A percentile compares a stretch with the other conserved stretches of the same genome.
Conservation (phyloP, 176 grass and related monocot species). For the Thalia dealbata region DNA sequence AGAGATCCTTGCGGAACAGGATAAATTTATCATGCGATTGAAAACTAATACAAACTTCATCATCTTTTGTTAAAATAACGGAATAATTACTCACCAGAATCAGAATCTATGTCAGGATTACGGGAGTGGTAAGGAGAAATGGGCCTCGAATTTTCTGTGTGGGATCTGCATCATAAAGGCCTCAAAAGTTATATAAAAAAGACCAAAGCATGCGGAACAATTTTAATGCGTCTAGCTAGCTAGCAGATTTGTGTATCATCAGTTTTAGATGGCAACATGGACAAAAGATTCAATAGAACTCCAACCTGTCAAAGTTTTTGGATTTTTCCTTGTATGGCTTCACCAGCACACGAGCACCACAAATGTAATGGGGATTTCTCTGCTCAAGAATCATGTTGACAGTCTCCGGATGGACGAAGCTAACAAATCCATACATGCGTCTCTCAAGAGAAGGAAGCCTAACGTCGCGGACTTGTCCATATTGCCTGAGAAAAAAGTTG, state of each 20-base stretch:
- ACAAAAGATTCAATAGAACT: background rate
- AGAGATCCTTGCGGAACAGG: background rate
- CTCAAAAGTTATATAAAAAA: no score
- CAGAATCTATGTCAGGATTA: constrained; percentile 5
- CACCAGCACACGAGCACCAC: constrained; percentile 57
- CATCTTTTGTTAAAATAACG: background rate
- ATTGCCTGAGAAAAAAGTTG: constrained; percentile 36
- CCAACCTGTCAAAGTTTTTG: constrained; percentile 51
- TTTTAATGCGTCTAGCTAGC: no score
- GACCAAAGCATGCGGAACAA: background rate
- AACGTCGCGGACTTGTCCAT: constrained; percentile 60
- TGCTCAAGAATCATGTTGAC: constrained; percentile 51
- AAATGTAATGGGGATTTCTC: constrained; percentile 67
- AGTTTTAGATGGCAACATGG: background rate
- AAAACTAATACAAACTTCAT: background rate
- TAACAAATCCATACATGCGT: constrained; percentile 95
- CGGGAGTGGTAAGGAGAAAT: constrained; percentile 8
- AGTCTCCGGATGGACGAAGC: constrained; percentile 63
- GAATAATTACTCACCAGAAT: background rate
- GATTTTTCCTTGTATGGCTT: constrained; percentile 81
- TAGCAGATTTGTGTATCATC: background rate
- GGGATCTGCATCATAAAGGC: constrained; percentile 21
- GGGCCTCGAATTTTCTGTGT: constrained; percentile 26
- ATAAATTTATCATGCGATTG: background rate
- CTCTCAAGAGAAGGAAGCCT: constrained; percentile 71